Evolutionary conservation across 805 yeast species (phyloP).

Genomic region (Wickerhamiella musiphila): DNA sequence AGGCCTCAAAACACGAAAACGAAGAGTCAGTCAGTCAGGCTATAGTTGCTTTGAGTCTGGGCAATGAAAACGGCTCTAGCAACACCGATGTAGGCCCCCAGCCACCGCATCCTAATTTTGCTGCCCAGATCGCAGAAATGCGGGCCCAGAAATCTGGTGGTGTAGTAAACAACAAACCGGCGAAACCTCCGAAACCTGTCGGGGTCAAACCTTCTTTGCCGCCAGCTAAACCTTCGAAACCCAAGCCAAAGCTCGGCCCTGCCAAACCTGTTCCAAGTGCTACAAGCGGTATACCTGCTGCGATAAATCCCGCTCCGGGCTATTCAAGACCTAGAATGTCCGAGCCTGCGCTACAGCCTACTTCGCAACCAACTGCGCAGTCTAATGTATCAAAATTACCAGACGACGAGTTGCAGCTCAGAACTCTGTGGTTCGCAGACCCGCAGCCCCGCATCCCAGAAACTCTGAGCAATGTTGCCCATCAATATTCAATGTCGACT

Average conservation of each 20-base stretch:
- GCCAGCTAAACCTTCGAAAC: constrained; percentile 14
- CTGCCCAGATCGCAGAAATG: constrained; percentile 1
- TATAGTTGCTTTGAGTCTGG: too few species aligned
- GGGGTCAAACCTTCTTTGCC: too few species aligned
- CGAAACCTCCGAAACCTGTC: constrained; percentile 9
- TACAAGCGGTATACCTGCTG: constrained; percentile 4
- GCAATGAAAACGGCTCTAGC: too few species aligned
- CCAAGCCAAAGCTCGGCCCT: background rate
- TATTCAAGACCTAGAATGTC: constrained; percentile 2
- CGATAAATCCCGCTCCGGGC: background rate
- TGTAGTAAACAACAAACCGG: constrained; percentile 1
- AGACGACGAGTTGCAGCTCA: constrained; percentile 13
- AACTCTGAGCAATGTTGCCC: too few species aligned
- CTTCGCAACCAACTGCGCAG: constrained; percentile 4
- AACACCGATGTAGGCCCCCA: too few species aligned
- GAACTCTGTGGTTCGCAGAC: constrained; percentile 15
- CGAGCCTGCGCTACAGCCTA: constrained; percentile 4
- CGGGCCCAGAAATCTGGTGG: background rate
- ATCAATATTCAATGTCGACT: too few species aligned
- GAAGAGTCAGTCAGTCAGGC: background rate
- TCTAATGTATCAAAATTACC: background rate
- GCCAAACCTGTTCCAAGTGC: constrained; percentile 3
- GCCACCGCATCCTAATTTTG: too few species aligned
- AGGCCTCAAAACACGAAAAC: background rate
- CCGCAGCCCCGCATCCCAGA: too few species aligned